phyloP scores from a whole-genome alignment of 2,329 filamentous ascomycete genomes.

The Pyrenochaeta sp. region DNA sequence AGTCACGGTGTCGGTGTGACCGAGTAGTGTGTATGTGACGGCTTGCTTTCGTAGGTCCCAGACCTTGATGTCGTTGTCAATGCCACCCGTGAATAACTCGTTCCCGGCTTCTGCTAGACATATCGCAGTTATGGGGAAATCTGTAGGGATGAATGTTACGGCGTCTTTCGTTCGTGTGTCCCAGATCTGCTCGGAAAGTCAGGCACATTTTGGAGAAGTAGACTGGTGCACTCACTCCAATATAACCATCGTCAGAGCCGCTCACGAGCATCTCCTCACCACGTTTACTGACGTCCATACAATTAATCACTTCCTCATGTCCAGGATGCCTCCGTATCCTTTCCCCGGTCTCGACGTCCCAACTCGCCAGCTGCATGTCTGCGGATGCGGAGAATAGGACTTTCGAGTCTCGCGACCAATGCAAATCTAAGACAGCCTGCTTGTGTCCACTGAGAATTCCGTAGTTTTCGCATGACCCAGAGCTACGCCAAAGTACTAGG shows the following conservation, averaged over 20 bases:
- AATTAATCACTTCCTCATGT: constrained; percentile 96
- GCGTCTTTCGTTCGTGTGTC: constrained; percentile 91
- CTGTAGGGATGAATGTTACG: constrained; percentile 85
- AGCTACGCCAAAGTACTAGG: constrained; percentile 90
- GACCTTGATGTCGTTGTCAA: constrained; percentile 96
- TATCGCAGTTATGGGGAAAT: constrained; percentile 90
- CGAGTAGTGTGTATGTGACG: constrained; percentile 84
- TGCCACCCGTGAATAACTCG: constrained; percentile 92
- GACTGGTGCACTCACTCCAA: constrained; percentile 63
- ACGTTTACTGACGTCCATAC: constrained; percentile 84
- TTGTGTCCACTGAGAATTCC: constrained; percentile 88
- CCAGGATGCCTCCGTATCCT: constrained; percentile 91
- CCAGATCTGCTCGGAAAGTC: constrained; percentile 70
- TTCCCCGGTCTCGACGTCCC: constrained; percentile 91
- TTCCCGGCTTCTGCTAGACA: constrained; percentile 94
- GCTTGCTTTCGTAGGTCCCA: constrained; percentile 96
- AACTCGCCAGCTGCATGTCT: constrained; percentile 91
- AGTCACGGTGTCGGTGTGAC: constrained; percentile 91
- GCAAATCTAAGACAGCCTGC: constrained; percentile 87
- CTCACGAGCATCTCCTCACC: constrained; percentile 91
- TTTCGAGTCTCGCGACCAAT: constrained; percentile 95
- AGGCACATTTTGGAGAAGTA: constrained; percentile 10
- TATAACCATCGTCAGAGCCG: constrained; percentile 90
- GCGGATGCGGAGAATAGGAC: constrained; percentile 92
- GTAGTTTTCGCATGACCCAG: constrained; percentile 94